A percentile compares a stretch with the other conserved stretches of the same genome.
Conservation (phyloP, 2,329 filamentous ascomycete species). For the Clarireedia sp. region DNA sequence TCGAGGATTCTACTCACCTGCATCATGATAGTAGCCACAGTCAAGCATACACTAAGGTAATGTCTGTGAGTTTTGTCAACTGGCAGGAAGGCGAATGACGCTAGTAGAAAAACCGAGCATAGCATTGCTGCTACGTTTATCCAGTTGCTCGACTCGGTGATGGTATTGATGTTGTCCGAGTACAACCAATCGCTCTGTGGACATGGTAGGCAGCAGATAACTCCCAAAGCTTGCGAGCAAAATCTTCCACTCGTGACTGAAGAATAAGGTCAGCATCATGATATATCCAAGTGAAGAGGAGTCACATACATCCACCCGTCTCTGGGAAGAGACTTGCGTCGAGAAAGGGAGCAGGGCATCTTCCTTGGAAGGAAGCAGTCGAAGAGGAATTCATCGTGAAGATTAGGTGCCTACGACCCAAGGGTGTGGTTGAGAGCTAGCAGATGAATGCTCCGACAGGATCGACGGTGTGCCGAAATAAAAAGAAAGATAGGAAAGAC, state of each 20-base stretch:
- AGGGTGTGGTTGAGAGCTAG: neutral
- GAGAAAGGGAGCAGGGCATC: slow-evolving; percentile 63
- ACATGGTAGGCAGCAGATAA: slow-evolving; percentile 82
- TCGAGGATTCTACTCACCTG: slow-evolving; percentile 49
- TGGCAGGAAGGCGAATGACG: slow-evolving; percentile 74
- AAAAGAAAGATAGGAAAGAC: neutral
- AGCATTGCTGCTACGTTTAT: slow-evolving; percentile 68
- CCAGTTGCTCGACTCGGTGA: slow-evolving; percentile 69
- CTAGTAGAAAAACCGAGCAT: slow-evolving; percentile 65
- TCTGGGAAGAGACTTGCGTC: slow-evolving; percentile 52
- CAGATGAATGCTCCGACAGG: neutral
- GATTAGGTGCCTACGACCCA: neutral
- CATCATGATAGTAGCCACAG: slow-evolving; percentile 67
- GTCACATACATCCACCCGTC: slow-evolving; percentile 56
- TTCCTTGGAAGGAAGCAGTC: slow-evolving; percentile 6
- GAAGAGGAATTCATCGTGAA: slow-evolving; percentile 12
- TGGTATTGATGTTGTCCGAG: slow-evolving; percentile 47
- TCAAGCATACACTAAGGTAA: slow-evolving; percentile 84
- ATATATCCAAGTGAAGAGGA: neutral
- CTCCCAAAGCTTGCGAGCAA: slow-evolving; percentile 43
- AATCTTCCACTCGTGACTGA: slow-evolving; percentile 48
- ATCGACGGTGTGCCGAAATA: neutral
- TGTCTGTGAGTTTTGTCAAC: slow-evolving; percentile 86
- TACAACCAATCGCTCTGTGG: slow-evolving; percentile 74
- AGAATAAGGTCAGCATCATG: neutral